Base-by-base conservation (phyloP, 2,329 filamentous ascomycete species). In the Arthrobotrys pseudoclavata region DNA sequence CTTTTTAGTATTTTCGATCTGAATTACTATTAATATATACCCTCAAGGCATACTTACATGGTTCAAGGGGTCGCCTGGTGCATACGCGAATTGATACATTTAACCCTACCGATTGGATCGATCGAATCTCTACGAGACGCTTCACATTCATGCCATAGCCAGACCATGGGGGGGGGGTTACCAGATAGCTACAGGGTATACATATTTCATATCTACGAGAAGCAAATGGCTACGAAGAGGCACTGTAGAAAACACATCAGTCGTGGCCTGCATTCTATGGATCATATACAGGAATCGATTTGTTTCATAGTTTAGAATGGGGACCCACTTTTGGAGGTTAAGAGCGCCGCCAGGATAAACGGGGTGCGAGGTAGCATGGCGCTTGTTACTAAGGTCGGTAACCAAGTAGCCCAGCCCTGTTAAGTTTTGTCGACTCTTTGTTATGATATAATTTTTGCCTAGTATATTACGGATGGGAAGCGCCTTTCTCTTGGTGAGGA, bases 131-230 rank as follows among this genome's bases (percentile, higher is more conserved):
- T n/a, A 45, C n/a, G 42, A 4, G 6, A 18, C 18, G 10, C 15
- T 45, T 45, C n/a, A 45, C 42, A 40, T 40, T 45, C 18, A 45
- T 45, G 42, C 42, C n/a, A 45, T 45, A 20, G 37, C 37, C 37
- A 15, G 13, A n/a, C 15, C 37, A 15, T n/a, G 13, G 15, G 13
- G 37, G 34, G 34, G 15, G 12, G n/a, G n/a, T n/a, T n/a, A n/a
- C n/a, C n/a, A n/a, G n/a, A n/a, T n/a, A n/a, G n/a, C n/a, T n/a
- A 40, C 37, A 40, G 37, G 37, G 15, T 15, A 9, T 40, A 40
- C 37, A 37, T 5, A 31, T n/a, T n/a, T n/a, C 29, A 15, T 40
- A 15, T 40, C 13, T 12, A 40, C 15, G 37, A 12, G 37, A 40
- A 2, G 37, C n/a, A 40, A 40, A 15, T 15, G 13, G 12, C 13